These are phyloP conservation scores for Fusarium sacchari DNA, from an alignment of 2,329 filamentous ascomycete species.

Conservation along the genomic window DNA sequence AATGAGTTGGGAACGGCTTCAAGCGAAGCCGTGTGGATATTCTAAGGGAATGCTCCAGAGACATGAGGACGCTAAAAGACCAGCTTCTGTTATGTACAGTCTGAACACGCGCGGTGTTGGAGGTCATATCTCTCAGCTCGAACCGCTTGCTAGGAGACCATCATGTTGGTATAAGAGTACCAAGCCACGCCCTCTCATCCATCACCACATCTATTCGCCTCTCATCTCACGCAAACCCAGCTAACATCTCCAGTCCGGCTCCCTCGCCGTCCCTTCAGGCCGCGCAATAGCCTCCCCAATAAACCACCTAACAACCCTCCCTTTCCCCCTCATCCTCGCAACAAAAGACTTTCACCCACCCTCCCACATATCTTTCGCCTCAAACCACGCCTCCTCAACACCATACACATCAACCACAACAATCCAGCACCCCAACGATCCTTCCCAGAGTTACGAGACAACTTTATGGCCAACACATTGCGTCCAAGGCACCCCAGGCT, in stretches of 20 bases:
- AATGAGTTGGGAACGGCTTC: background rate
- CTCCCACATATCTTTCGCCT: slow-evolving; percentile 88
- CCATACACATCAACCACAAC: slow-evolving; percentile 74
- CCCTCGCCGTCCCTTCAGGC: slow-evolving; percentile 82
- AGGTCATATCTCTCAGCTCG: background rate
- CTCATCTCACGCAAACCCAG: background rate
- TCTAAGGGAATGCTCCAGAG: background rate
- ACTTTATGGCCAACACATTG: slow-evolving; percentile 93
- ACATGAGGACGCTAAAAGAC: background rate
- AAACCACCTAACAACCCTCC: slow-evolving; percentile 77
- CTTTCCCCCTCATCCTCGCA: slow-evolving; percentile 79
- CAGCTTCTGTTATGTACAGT: background rate
- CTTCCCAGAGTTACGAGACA: slow-evolving; percentile 70
- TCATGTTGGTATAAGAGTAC: background rate
- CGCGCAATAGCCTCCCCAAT: slow-evolving; percentile 75
- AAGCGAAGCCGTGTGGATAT: background rate
- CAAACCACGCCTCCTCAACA: slow-evolving; percentile 74
- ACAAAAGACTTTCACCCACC: slow-evolving; percentile 93
- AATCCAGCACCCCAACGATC: slow-evolving; percentile 74
- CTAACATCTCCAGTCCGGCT: slow-evolving; percentile 71
- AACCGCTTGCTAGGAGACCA: background rate
- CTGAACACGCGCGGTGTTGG: background rate
- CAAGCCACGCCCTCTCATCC: too few relatives aligned
- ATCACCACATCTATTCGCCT: too few relatives aligned
- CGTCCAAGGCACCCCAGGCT: slow-evolving; percentile 77